A percentile compares a stretch with the other conserved stretches of the same genome.
These are phyloP conservation scores for Mrakia blollopis DNA, from an alignment of 768 basidiomycete genomes.

Conservation along the genomic window DNA sequence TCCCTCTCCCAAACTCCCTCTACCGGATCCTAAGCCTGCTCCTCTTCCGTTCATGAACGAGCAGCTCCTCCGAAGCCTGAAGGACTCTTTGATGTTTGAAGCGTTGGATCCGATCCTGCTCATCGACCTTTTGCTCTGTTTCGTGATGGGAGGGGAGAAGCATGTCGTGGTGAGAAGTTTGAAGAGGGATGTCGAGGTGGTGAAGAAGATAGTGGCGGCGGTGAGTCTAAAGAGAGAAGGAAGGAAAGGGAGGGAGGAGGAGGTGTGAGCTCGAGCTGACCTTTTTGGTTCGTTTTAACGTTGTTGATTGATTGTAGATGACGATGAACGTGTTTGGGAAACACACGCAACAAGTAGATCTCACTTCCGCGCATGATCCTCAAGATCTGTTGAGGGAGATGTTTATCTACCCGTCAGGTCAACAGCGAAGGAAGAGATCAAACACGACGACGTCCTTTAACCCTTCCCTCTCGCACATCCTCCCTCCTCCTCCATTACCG, in stretches of 20 bases:
- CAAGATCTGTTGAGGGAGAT: neutral
- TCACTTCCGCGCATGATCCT: neutral
- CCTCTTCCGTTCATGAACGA: conserved; percentile 1
- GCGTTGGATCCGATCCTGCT: neutral
- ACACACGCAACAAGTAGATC: neutral
- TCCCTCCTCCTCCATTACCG: neutral
- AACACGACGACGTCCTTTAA: neutral
- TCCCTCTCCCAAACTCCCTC: neutral
- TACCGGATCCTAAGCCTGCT: neutral
- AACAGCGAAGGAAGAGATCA: neutral
- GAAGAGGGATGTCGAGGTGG: neutral
- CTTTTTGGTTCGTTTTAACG: neutral
- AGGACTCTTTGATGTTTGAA: neutral
- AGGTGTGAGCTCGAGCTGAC: conserved; percentile 12
- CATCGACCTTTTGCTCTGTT: neutral
- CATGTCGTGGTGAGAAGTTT: neutral
- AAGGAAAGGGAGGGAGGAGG: neutral
- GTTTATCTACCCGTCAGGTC: conserved; percentile 1
- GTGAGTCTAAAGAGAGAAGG: neutral
- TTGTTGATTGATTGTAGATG: no score
- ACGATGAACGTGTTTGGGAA: conserved; percentile 6
- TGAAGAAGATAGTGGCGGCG: neutral
- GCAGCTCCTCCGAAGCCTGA: neutral
- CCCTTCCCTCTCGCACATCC: neutral
- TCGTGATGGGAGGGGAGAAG: conserved; percentile 12